Evolutionary conservation across 208 protist genomes (phyloP).

Genomic region (Trypanosoma avium): DNA sequence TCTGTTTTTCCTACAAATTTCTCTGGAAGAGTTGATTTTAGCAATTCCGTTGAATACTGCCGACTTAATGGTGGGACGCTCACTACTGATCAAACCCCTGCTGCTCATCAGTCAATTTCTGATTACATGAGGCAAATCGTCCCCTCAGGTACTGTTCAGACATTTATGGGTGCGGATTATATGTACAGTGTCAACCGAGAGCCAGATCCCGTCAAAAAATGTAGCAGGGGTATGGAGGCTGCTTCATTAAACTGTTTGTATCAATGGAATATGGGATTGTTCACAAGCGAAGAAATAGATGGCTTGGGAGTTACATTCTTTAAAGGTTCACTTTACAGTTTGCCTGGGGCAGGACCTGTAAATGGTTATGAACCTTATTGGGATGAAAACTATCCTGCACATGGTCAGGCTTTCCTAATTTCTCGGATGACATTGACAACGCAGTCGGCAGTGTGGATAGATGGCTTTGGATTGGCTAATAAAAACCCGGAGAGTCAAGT

Average conservation of each 20-base stretch:
- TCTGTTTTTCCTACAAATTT: not conserved
- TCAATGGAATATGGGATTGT: not conserved
- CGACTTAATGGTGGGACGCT: not conserved
- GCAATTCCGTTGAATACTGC: not conserved
- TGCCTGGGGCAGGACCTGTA: not conserved
- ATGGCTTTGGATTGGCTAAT: not conserved
- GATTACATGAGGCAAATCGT: not conserved
- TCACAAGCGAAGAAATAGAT: not conserved
- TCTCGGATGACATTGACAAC: not conserved
- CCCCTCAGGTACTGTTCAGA: not conserved
- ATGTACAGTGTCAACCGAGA: not conserved
- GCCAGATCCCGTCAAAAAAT: not conserved
- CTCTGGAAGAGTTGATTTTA: not conserved
- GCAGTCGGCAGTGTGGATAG: not conserved
- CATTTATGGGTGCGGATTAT: not conserved
- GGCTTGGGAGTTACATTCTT: not conserved
- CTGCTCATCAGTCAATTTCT: not conserved
- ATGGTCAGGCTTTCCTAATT: not conserved
- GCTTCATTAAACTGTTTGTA: not conserved
- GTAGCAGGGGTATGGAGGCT: not conserved
- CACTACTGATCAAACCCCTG: slow-evolving; percentile 1
- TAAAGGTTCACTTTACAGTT: not conserved
- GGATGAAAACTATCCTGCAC: not conserved
- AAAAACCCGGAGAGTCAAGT: not conserved
- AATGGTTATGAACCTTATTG: not conserved